A percentile compares a stretch with the other conserved stretches of the same genome.
Evolutionary conservation across 2,329 filamentous ascomycete genomes (phyloP).

Genomic region (Escovopsis weberi): DNA sequence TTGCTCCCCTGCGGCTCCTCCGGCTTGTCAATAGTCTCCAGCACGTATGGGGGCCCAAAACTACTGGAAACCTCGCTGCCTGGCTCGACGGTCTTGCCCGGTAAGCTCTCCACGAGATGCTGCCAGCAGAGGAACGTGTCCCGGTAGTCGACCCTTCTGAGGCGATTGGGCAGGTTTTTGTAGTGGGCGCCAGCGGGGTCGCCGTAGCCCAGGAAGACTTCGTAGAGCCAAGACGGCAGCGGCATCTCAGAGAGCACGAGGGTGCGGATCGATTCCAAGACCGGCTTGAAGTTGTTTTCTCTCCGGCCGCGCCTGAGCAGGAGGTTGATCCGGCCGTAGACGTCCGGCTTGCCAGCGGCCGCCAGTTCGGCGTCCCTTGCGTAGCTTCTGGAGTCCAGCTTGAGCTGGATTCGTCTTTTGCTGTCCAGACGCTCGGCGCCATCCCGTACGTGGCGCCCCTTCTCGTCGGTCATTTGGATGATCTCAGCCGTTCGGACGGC

Average conservation of each 20-base stretch:
- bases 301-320: conserved; percentile 68
- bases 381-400: conserved; percentile 67
- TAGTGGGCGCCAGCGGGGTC: conserved; percentile 82
- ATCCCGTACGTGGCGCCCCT: conserved; percentile 58
- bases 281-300: conserved; percentile 94
- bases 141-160: conserved; percentile 72
- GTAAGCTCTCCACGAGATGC: conserved; percentile 77
- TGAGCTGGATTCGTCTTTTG: conserved; percentile 60
- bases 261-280: conserved; percentile 80
- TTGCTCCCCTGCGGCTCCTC: conserved; percentile 37
- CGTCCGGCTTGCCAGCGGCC: conserved; percentile 53
- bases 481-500: conserved; percentile 72
- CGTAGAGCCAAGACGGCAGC: conserved; percentile 82
- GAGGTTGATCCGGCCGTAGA: conserved; percentile 77
- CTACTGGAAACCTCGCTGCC: conserved; percentile 55
- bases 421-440: conserved; percentile 45
- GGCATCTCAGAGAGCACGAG: conserved; percentile 75
- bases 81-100: conserved; percentile 75
- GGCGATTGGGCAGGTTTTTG: conserved; percentile 62
- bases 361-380: conserved; percentile 56
- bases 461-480: conserved; percentile 73
- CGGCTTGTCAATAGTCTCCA: conserved; percentile 49
- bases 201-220: conserved; percentile 94
- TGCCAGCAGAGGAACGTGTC: conserved; percentile 96
- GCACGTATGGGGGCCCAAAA: conserved; percentile 76